Evolutionary conservation across 441 rosid genomes (phyloP).

Genomic region (Gossypium gossypioides): DNA sequence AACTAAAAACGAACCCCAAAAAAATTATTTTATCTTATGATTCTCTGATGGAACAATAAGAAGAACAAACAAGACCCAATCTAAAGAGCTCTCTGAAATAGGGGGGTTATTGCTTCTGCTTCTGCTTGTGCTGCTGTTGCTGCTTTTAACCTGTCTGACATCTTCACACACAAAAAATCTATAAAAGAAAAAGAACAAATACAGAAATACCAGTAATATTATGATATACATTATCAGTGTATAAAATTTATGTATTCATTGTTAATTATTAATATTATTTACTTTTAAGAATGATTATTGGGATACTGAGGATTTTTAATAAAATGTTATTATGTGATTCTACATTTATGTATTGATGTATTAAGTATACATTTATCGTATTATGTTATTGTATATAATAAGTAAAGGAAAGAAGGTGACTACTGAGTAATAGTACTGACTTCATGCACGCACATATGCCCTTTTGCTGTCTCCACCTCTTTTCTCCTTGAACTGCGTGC

Average conservation of each 20-base stretch:
- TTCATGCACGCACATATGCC: neutral
- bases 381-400: neutral
- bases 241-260: too few relatives aligned
- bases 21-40: conserved; percentile 9
- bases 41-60: conserved; percentile 15
- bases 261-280: too few relatives aligned
- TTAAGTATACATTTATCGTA: too few relatives aligned
- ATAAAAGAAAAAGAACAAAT: neutral
- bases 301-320: too few relatives aligned
- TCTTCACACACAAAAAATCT: neutral
- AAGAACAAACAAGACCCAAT: neutral
- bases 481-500: neutral
- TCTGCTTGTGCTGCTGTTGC: neutral
- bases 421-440: neutral
- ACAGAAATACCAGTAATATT: neutral
- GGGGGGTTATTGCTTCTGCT: neutral
- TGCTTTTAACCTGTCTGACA: neutral
- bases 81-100: neutral
- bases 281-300: too few relatives aligned
- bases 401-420: neutral
- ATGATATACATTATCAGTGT: neutral
- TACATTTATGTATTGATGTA: too few relatives aligned
- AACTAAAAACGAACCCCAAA: neutral
- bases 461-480: neutral
- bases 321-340: too few relatives aligned